Conservation (phyloP, 306 rosid genomes). For the Ormosia emarginata region DNA sequence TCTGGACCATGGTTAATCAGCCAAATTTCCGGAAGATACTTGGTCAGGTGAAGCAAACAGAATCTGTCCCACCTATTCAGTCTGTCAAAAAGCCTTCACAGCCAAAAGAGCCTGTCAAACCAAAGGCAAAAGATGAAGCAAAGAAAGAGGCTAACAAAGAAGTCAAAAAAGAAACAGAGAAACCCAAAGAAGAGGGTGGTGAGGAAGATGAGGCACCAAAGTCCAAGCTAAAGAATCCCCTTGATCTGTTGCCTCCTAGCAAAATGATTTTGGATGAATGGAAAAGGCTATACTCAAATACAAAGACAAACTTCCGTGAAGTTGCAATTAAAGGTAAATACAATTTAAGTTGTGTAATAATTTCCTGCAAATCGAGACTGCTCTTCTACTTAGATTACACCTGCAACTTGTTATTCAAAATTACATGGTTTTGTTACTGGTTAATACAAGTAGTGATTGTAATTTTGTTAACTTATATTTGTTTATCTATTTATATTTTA, state of each 20-base stretch:
- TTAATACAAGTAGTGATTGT: neutral
- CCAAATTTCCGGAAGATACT: constrained; percentile 62
- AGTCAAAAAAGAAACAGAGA: constrained; percentile 14
- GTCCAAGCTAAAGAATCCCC: constrained; percentile 70
- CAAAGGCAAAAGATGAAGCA: constrained; percentile 50
- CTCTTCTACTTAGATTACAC: neutral
- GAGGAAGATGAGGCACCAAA: constrained; percentile 56
- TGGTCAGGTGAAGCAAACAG: constrained; percentile 70
- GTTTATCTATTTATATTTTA: neutral
- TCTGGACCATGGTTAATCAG: constrained; percentile 76
- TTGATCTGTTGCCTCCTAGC: constrained; percentile 77
- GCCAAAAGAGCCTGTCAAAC: constrained; percentile 44
- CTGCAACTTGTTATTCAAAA: neutral
- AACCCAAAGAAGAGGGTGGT: constrained; percentile 53
- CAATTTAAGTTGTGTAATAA: neutral
- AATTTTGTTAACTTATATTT: neutral
- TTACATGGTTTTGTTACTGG: neutral
- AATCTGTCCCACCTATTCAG: constrained; percentile 39
- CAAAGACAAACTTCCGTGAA: constrained; percentile 74
- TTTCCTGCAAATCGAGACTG: neutral
- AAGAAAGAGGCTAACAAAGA: constrained; percentile 52
- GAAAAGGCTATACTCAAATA: constrained; percentile 81
- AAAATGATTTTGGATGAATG: constrained; percentile 76
- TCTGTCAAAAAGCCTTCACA: constrained; percentile 53
- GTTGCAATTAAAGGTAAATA: constrained; percentile 68